phyloP scores from a whole-genome alignment of 2,329 filamentous ascomycete genomes.

The Sarocladium kiliense region DNA sequence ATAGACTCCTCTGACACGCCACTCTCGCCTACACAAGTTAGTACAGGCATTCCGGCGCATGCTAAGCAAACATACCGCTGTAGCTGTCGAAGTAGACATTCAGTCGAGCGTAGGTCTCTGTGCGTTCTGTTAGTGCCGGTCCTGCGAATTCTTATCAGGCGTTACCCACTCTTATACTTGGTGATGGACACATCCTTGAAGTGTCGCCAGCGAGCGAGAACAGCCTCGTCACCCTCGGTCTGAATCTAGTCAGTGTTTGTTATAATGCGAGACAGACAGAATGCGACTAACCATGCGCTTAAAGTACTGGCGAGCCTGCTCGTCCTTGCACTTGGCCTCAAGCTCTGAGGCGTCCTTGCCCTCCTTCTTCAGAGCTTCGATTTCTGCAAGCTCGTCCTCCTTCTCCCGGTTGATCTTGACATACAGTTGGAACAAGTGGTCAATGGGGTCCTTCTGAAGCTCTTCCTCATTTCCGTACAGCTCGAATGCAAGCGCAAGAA shows the following conservation, averaged over 20 bases:
- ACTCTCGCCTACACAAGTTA: slow-evolving; percentile 57
- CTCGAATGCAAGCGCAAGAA: slow-evolving; percentile 70
- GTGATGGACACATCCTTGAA: slow-evolving; percentile 64
- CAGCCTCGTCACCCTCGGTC: slow-evolving; percentile 58
- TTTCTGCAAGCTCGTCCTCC: slow-evolving; percentile 59
- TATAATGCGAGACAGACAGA: neutral
- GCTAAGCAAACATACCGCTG: slow-evolving; percentile 19
- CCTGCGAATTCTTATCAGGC: neutral
- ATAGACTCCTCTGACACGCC: slow-evolving; percentile 65
- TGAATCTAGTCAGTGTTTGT: slow-evolving; percentile 6
- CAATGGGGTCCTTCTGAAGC: slow-evolving; percentile 68
- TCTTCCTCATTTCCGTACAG: slow-evolving; percentile 70
- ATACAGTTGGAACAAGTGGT: slow-evolving; percentile 78
- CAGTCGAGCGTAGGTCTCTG: slow-evolving; percentile 60
- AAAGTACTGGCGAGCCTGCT: slow-evolving; percentile 70
- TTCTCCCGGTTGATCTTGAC: slow-evolving; percentile 70
- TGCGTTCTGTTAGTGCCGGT: neutral
- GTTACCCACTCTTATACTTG: slow-evolving; percentile 46
- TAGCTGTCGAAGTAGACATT: slow-evolving; percentile 70
- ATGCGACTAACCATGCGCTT: slow-evolving; percentile 47
- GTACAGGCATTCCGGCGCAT: neutral
- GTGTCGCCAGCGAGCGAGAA: slow-evolving; percentile 57
- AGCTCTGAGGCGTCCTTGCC: slow-evolving; percentile 44
- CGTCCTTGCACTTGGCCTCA: slow-evolving; percentile 57
- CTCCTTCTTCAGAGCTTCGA: slow-evolving; percentile 50